Conservation (phyloP, 2,329 filamentous ascomycete genomes). For the Aureobasidium musti region DNA sequence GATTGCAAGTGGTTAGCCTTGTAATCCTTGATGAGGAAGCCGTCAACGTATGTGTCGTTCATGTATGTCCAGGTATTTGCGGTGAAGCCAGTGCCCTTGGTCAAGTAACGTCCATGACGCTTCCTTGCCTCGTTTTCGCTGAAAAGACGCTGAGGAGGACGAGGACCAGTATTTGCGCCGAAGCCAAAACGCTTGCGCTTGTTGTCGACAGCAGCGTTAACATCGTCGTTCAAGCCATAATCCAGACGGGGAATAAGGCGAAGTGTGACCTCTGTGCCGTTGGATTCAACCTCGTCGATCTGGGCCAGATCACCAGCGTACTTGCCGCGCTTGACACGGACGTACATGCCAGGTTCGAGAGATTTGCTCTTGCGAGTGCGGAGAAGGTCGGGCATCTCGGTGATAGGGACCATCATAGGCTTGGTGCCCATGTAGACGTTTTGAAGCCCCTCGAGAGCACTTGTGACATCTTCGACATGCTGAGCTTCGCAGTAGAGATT, state of each 20-base stretch:
- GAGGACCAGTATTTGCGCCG: slow-evolving; percentile 57
- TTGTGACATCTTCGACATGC: slow-evolving; percentile 80
- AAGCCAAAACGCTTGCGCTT: slow-evolving; percentile 73
- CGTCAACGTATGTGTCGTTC: slow-evolving; percentile 86
- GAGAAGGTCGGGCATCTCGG: slow-evolving; percentile 96
- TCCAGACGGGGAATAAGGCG: slow-evolving; percentile 87
- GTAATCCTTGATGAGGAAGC: slow-evolving; percentile 91
- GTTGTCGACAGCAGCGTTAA: slow-evolving; percentile 49
- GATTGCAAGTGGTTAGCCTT: slow-evolving; percentile 84
- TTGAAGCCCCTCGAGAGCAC: slow-evolving; percentile 78
- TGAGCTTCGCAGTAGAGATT: slow-evolving; percentile 94
- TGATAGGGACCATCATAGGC: slow-evolving; percentile 86
- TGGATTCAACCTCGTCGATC: slow-evolving; percentile 88
- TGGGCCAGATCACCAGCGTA: slow-evolving; percentile 90
- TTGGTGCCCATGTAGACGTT: slow-evolving; percentile 89
- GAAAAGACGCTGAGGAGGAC: slow-evolving; percentile 86
- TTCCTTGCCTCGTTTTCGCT: slow-evolving; percentile 92
- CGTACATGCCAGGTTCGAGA: slow-evolving; percentile 85
- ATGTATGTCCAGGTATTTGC: slow-evolving; percentile 80
- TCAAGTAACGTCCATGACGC: slow-evolving; percentile 68
- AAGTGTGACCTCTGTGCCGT: slow-evolving; percentile 84
- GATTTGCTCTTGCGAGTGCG: slow-evolving; percentile 83
- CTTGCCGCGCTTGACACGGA: slow-evolving; percentile 78
- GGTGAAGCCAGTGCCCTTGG: slow-evolving; percentile 54
- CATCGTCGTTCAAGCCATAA: slow-evolving; percentile 85